Evolutionary conservation across 2,329 filamentous ascomycete species (phyloP).

Genomic region (Allantophomopsis lycopodina): DNA sequence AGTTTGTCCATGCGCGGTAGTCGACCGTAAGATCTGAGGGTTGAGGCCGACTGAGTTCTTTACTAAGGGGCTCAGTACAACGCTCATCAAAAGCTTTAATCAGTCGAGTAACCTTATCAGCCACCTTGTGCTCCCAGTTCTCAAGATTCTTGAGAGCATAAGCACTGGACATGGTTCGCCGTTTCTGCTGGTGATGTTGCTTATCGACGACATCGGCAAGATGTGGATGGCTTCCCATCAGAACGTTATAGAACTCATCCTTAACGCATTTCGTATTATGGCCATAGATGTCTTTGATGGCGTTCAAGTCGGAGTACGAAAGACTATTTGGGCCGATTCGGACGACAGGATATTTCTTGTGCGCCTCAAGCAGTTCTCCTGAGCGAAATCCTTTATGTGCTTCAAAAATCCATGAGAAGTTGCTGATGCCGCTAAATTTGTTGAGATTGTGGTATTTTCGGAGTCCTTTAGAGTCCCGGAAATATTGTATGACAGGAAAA

Average conservation of each 20-base stretch:
- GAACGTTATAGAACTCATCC: constrained; percentile 29
- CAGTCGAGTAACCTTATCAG: constrained; percentile 31
- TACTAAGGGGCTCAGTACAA: constrained; percentile 21
- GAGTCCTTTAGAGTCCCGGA: constrained; percentile 30
- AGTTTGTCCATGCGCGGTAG: constrained; percentile 36
- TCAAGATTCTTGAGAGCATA: constrained; percentile 39
- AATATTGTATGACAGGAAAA: constrained; percentile 26
- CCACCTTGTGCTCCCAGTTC: constrained; percentile 38
- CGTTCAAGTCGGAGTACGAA: constrained; percentile 25
- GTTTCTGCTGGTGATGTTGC: constrained; percentile 34
- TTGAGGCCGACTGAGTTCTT: constrained; percentile 10
- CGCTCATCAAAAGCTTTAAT: constrained; percentile 27
- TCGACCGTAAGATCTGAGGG: constrained; percentile 30
- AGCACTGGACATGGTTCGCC: constrained; percentile 32
- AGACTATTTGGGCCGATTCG: constrained; percentile 30
- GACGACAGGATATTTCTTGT: constrained; percentile 29
- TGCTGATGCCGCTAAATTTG: constrained; percentile 27
- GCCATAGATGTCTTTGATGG: constrained; percentile 34
- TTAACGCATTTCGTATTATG: constrained; percentile 35
- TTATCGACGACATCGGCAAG: constrained; percentile 38
- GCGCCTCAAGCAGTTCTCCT: constrained; percentile 24
- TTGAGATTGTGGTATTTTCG: constrained; percentile 30
- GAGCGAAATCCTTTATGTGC: constrained; percentile 29
- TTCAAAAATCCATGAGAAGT: constrained; percentile 30
- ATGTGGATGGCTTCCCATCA: constrained; percentile 32